Evolutionary conservation across 139 green algal species (phyloP), one percentile per base, ranked within the genome.

Genomic region (Tetradesmus lagerheimii): DNA sequence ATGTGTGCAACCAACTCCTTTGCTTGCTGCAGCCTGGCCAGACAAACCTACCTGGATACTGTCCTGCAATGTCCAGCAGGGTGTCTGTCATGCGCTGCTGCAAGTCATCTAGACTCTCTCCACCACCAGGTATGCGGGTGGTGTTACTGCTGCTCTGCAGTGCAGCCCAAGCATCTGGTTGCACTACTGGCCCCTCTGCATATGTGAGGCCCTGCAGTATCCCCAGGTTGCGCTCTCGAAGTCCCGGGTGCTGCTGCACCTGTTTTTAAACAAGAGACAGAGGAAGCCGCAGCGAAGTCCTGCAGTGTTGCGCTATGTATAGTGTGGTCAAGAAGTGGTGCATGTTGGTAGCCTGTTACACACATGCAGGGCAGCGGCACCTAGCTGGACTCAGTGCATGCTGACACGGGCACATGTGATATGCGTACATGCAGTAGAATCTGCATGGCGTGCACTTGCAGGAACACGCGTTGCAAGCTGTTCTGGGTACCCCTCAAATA

Each of bases 181-280:
- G 39, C 3, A 34, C 41, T 9, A 14, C 0, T 25, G 85, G 85
- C 18, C 67, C 85, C 18, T 83, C 37, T 20, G 29, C 57, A 34
- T 89, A 89, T 47, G 85, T 89, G 8, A 89, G 85, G 16, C 85
- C 85, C 47, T 89, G 71, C 20, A 89, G 64, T 64, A 83, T 31
- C 25, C 85, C 85, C 45, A 89, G n/a, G 45, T 83, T 39, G 27
- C 85, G 85, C 71, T 89, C 85, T 1, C 85, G n/a, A 37, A 89
- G 43, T 6, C 71, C 85, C 0, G 71, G 71, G 23, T 84, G 74
- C 85, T 89, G 71, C 43, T 83, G 67, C 6, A 89, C 71, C 85
- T 89, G 74, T 31, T 76, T 31, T n/a, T n/a, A n/a, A 16, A 34
- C 8, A 37, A 14, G 16, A 31, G 16, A 31, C 74, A 80, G 9